These are phyloP conservation scores for Cryptosporidium parvum DNA, from an alignment of 169 alveolate genomes.

Conservation along the genomic window DNA sequence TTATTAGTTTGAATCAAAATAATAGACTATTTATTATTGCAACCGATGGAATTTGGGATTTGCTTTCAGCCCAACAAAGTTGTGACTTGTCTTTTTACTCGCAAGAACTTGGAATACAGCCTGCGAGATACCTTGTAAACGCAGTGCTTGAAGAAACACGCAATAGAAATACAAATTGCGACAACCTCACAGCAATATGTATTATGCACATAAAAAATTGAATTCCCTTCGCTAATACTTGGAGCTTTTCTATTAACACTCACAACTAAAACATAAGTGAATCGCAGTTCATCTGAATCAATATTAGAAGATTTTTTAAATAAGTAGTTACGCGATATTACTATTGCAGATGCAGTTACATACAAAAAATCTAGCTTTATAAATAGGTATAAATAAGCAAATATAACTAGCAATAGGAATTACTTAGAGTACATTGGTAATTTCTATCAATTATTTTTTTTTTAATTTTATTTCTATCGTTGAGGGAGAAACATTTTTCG, in stretches of 20 bases:
- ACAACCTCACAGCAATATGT: constrained; percentile 79
- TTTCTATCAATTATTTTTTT: not conserved
- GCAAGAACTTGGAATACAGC: constrained; percentile 76
- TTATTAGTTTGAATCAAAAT: constrained; percentile 67
- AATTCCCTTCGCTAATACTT: not conserved
- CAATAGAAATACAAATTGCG: constrained; percentile 74
- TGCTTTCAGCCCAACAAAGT: constrained; percentile 78
- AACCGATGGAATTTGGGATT: constrained; percentile 88
- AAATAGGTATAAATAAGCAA: not conserved
- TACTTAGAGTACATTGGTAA: not conserved
- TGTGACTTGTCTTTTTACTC: constrained; percentile 25
- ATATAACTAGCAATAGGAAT: not conserved
- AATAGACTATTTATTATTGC: constrained; percentile 81
- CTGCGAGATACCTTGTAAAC: constrained; percentile 78
- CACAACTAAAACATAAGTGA: not conserved
- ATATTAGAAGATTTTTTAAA: not conserved
- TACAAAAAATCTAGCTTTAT: not conserved
- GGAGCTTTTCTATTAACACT: not conserved
- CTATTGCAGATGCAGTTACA: not conserved
- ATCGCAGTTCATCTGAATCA: not conserved
- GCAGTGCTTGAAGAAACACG: constrained; percentile 75
- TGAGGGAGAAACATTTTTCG: not conserved
- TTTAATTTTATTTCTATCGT: not conserved
- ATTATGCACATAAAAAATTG: not conserved
- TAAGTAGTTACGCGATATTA: not conserved